phyloP scores from a whole-genome alignment of 176 grass and related monocot species.

The Carex cristatella region DNA sequence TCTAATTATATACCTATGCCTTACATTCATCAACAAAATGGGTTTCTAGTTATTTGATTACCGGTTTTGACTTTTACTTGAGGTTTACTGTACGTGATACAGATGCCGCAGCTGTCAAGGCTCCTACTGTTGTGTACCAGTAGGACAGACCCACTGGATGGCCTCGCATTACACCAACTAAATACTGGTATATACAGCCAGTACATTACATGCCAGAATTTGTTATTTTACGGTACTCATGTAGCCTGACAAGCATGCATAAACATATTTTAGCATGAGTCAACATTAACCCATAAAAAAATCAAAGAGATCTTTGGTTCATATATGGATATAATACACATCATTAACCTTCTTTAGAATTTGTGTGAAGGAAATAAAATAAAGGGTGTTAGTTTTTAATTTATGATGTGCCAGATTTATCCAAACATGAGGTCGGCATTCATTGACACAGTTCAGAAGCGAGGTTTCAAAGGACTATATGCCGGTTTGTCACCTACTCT shows the following conservation, averaged over 20 bases:
- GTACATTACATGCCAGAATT: slow-evolving; percentile 8
- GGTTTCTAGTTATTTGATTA: slow-evolving; percentile 17
- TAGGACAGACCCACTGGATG: slow-evolving; percentile 3
- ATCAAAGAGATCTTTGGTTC: background rate
- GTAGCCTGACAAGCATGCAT: background rate
- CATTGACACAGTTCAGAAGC: slow-evolving; percentile 59
- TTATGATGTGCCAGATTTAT: slow-evolving; percentile 54
- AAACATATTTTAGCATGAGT: background rate
- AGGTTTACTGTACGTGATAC: background rate
- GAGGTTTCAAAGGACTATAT: slow-evolving; percentile 83
- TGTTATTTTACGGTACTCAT: background rate
- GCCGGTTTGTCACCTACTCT: slow-evolving; percentile 71
- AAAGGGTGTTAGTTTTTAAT: slow-evolving; percentile 1
- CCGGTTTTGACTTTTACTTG: background rate
- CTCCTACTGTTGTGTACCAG: background rate
- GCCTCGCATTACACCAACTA: background rate
- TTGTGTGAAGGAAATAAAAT: background rate
- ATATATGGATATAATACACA: background rate
- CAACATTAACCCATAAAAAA: background rate
- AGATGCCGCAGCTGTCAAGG: background rate
- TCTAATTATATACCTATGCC: background rate
- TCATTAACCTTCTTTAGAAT: background rate
- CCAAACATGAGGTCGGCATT: slow-evolving; percentile 84
- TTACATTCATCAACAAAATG: background rate
- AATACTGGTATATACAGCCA: slow-evolving; percentile 3